Evolutionary conservation across 2,329 filamentous ascomycete genomes (phyloP).

Genomic region (Monilinia laxa): DNA sequence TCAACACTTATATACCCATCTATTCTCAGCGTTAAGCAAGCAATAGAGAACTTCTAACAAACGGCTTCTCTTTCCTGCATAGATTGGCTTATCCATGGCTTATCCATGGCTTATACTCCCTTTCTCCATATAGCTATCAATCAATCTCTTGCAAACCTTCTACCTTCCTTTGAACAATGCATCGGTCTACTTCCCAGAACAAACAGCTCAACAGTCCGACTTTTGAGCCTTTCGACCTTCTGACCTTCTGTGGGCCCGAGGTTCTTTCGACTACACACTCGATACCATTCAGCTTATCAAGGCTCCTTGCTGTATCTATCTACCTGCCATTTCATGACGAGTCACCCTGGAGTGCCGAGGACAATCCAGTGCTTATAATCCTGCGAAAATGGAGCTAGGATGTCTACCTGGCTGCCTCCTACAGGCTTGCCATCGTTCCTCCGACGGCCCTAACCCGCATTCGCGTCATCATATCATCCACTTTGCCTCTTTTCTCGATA

Average conservation of each 20-base stretch:
- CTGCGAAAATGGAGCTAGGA: not conserved
- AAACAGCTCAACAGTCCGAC: not conserved
- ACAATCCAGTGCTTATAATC: not conserved
- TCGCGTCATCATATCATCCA: not conserved
- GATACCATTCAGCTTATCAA: not conserved
- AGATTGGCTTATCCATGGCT: not conserved
- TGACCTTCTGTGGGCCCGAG: not conserved
- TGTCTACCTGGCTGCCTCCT: not conserved
- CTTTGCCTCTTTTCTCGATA: too few relatives aligned
- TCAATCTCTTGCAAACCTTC: not conserved
- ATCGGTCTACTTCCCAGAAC: not conserved
- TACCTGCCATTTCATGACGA: not conserved
- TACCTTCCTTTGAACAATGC: not conserved
- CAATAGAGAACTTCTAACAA: too few relatives aligned
- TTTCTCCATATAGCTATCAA: too few relatives aligned
- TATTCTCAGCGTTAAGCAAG: too few relatives aligned
- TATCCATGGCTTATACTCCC: not conserved
- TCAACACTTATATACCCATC: too few relatives aligned
- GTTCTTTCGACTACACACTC: not conserved
- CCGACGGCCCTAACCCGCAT: not conserved
- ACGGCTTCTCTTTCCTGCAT: not conserved
- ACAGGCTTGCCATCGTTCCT: not conserved
- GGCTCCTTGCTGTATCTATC: too few relatives aligned
- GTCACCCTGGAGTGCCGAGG: not conserved
- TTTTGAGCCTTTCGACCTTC: not conserved